These are phyloP conservation scores for Leccinum boreale DNA, from an alignment of 768 basidiomycete species.

Conservation along the genomic window DNA sequence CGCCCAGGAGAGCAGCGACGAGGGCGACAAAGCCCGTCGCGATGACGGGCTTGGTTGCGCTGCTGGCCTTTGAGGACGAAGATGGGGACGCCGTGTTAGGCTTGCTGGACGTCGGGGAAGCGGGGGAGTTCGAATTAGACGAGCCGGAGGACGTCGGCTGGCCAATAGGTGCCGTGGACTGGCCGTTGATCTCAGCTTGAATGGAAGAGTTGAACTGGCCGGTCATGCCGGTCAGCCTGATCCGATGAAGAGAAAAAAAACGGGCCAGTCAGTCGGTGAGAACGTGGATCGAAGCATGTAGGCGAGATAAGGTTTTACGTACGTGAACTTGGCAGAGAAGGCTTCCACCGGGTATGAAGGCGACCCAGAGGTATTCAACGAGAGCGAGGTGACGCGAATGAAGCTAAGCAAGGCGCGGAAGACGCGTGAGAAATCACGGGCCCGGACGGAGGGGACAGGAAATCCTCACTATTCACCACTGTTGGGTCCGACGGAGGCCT, in stretches of 20 bases:
- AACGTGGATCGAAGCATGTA: not conserved
- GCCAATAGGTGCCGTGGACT: conserved; percentile 56
- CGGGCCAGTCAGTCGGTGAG: not conserved
- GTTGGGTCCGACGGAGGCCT: conserved; percentile 53
- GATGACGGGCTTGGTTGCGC: conserved; percentile 25
- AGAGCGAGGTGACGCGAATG: conserved; percentile 67
- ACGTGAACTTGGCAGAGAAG: conserved; percentile 82
- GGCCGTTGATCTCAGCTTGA: conserved; percentile 57
- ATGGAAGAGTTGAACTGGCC: conserved; percentile 61
- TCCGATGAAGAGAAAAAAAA: not conserved
- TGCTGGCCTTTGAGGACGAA: conserved; percentile 3
- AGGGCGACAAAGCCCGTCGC: conserved; percentile 23
- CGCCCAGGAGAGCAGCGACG: conserved; percentile 21
- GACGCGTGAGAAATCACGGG: not conserved
- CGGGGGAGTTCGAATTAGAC: conserved; percentile 2
- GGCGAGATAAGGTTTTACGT: conserved; percentile 25
- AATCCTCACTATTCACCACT: conserved; percentile 50
- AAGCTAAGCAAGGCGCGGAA: conserved; percentile 47
- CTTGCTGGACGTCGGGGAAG: not conserved
- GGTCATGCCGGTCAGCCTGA: conserved; percentile 65
- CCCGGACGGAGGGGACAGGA: too few species aligned
- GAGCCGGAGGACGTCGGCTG: conserved; percentile 27
- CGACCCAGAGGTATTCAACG: conserved; percentile 47
- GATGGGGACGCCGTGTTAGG: not conserved
- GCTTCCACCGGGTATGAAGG: conserved; percentile 59